phyloP scores from a whole-genome alignment of 2,329 filamentous ascomycete species.

The Colletotrichum sojae region DNA sequence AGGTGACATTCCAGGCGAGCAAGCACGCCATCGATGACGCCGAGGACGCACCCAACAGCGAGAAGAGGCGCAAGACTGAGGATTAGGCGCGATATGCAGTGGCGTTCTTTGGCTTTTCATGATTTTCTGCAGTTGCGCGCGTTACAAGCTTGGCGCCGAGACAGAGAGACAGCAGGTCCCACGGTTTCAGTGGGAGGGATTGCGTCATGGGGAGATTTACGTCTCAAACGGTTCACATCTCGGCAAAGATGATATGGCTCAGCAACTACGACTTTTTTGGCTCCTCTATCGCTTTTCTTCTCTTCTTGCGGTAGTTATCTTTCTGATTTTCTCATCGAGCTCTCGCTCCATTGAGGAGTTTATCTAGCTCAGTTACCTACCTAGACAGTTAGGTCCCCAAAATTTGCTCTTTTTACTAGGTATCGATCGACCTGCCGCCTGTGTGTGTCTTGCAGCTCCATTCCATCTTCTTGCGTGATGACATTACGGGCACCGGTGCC shows the following conservation, averaged over 20 bases:
- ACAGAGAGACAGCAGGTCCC: background rate
- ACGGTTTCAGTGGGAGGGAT: background rate
- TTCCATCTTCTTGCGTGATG: too few species aligned
- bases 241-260: background rate
- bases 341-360: too few species aligned
- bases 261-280: background rate
- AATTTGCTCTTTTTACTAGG: too few species aligned
- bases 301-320: slow-evolving; percentile 1
- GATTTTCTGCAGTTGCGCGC: slow-evolving; percentile 8
- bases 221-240: background rate
- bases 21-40: slow-evolving; percentile 12
- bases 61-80: slow-evolving; percentile 23
- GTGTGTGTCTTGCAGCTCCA: too few species aligned
- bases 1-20: background rate
- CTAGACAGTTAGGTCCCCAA: too few species aligned
- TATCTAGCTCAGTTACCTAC: too few species aligned
- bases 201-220: background rate
- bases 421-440: too few species aligned
- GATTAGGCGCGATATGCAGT: slow-evolving; percentile 2
- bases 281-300: slow-evolving; percentile 5
- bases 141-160: background rate
- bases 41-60: background rate
- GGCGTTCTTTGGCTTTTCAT: slow-evolving; percentile 2
- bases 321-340: too few species aligned
- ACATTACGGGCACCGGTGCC: too few species aligned